These are phyloP conservation scores for Rosa persica DNA, from an alignment of 306 rosid genomes.

Conservation along the genomic window DNA sequence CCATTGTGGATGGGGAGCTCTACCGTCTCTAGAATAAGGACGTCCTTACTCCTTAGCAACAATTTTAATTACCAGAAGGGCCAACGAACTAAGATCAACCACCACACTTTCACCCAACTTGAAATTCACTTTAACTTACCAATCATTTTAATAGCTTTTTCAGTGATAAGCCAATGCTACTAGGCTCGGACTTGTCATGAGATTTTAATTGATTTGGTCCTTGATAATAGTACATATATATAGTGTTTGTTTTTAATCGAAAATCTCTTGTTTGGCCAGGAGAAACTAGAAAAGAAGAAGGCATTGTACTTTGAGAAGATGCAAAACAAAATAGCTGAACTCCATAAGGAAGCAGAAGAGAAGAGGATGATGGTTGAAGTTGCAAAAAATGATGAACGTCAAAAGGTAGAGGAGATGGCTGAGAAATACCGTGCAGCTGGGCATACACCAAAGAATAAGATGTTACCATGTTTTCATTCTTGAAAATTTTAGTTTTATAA, in stretches of 20 bases:
- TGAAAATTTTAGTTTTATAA: neutral
- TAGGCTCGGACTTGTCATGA: neutral
- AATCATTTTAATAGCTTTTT: too few species aligned
- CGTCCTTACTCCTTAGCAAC: too few species aligned
- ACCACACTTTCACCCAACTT: too few species aligned
- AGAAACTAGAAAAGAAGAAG: conserved; percentile 37
- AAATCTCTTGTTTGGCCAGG: conserved; percentile 22
- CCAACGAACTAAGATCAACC: too few species aligned
- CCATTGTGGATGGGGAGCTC: too few species aligned
- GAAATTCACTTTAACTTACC: too few species aligned
- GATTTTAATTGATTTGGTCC: neutral
- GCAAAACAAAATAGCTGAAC: conserved; percentile 38
- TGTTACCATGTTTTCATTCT: conserved; percentile 29
- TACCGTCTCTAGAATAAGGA: too few species aligned
- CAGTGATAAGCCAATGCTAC: too few species aligned
- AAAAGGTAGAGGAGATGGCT: conserved; percentile 34
- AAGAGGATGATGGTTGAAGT: conserved; percentile 37
- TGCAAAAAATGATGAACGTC: conserved; percentile 13
- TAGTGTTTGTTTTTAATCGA: neutral
- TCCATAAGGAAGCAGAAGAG: conserved; percentile 40
- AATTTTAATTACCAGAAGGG: too few species aligned
- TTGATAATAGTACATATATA: neutral
- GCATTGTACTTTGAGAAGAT: conserved; percentile 35
- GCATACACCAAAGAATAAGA: conserved; percentile 21
- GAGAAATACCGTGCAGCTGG: conserved; percentile 28